These are phyloP conservation scores for Penicillium oxalicum DNA, from an alignment of 2,329 filamentous ascomycete species.

Conservation along the genomic window DNA sequence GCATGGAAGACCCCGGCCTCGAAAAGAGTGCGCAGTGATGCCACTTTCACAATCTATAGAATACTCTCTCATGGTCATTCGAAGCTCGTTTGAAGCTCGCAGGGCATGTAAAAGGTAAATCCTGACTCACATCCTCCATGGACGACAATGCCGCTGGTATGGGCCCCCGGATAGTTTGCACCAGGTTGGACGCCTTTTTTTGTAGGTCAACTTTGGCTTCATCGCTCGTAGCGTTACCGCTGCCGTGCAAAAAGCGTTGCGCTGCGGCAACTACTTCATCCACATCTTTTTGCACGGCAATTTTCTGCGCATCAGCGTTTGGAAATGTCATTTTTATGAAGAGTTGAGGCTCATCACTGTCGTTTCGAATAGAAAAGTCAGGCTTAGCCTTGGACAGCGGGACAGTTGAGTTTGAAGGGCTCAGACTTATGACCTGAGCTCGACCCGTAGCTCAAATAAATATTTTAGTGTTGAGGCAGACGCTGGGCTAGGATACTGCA, in stretches of 20 bases:
- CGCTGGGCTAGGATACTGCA: not conserved
- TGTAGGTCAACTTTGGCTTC: not conserved
- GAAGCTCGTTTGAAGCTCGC: not conserved
- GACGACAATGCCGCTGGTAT: constrained; percentile 17
- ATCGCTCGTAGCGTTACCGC: not conserved
- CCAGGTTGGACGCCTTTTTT: constrained; percentile 7
- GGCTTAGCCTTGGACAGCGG: too few relatives aligned
- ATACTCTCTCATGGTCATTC: not conserved
- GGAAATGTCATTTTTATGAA: not conserved
- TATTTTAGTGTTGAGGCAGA: not conserved
- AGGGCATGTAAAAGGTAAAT: not conserved
- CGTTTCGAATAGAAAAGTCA: not conserved
- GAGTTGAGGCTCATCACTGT: not conserved
- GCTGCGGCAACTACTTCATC: constrained; percentile 1
- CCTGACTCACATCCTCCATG: constrained; percentile 11
- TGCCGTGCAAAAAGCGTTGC: not conserved
- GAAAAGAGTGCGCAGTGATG: constrained; percentile 16
- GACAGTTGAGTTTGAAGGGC: too few relatives aligned
- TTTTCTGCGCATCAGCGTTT: not conserved
- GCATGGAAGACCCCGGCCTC: constrained; percentile 17
- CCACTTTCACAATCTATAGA: constrained; percentile 15
- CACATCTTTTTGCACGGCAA: not conserved
- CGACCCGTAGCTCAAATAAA: not conserved
- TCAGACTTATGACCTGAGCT: too few relatives aligned
- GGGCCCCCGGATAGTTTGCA: constrained; percentile 18